phyloP scores from a whole-genome alignment of 1,139 yeast genomes.

The Candida sojae region DNA sequence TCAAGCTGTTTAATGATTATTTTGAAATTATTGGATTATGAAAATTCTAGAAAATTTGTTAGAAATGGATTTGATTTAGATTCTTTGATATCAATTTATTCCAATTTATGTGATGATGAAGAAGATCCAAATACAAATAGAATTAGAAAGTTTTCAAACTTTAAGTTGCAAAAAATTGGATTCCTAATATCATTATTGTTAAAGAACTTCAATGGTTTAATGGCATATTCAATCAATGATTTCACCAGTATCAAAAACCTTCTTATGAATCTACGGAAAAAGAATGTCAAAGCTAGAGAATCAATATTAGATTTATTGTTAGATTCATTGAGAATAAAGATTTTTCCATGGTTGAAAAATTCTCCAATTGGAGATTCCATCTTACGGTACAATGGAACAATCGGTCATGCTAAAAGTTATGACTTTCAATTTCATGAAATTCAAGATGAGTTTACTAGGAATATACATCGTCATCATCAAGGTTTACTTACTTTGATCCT shows the following conservation, averaged over 20 bases:
- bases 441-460: slow-evolving; percentile 18
- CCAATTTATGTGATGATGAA: slow-evolving; percentile 17
- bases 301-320: slow-evolving; percentile 70
- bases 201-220: slow-evolving; percentile 79
- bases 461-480: slow-evolving; percentile 56
- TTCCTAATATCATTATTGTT: slow-evolving; percentile 60
- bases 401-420: slow-evolving; percentile 1
- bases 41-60: slow-evolving; percentile 56
- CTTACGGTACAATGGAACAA: slow-evolving; percentile 11
- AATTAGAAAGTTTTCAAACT: slow-evolving; percentile 12
- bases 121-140: slow-evolving; percentile 8
- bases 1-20: slow-evolving; percentile 57
- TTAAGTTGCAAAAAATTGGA: slow-evolving; percentile 61
- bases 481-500: slow-evolving; percentile 59
- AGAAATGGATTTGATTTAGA: slow-evolving; percentile 67
- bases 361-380: slow-evolving; percentile 37
- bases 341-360: slow-evolving; percentile 58
- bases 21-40: slow-evolving; percentile 59
- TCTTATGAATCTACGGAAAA: slow-evolving; percentile 62
- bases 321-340: slow-evolving; percentile 63
- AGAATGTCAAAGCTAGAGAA: slow-evolving; percentile 57
- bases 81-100: slow-evolving; percentile 62
- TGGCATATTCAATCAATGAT: slow-evolving; percentile 61
- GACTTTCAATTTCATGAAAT: slow-evolving; percentile 10
- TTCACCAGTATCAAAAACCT: slow-evolving; percentile 61